phyloP scores from a whole-genome alignment of 2,329 filamentous ascomycete species.

The Cladorrhinum sp. region DNA sequence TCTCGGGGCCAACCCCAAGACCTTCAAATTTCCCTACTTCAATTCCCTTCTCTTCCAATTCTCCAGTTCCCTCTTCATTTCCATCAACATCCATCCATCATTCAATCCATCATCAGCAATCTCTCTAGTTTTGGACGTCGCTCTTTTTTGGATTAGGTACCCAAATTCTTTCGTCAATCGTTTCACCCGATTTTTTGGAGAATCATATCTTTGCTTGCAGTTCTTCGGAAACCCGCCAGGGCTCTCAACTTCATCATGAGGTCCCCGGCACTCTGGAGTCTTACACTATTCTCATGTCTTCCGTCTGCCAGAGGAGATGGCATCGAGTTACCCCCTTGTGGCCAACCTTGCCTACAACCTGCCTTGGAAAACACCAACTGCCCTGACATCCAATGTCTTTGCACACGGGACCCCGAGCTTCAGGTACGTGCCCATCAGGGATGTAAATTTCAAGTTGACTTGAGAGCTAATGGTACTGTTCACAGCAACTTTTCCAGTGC shows the following conservation, averaged over 20 bases:
- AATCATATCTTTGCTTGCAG: slow-evolving; percentile 16
- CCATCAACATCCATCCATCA: slow-evolving; percentile 4
- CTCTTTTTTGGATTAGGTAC: slow-evolving; percentile 23
- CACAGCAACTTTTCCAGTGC: slow-evolving; percentile 18
- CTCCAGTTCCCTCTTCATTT: slow-evolving; percentile 7
- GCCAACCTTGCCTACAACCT: slow-evolving; percentile 6
- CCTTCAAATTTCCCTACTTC: not conserved
- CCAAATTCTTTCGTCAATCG: slow-evolving; percentile 17
- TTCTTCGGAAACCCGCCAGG: slow-evolving; percentile 4
- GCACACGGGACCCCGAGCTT: slow-evolving; percentile 12
- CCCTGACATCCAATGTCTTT: slow-evolving; percentile 8
- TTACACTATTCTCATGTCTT: slow-evolving; percentile 16
- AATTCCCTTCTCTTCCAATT: not conserved
- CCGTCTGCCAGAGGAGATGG: slow-evolving; percentile 7
- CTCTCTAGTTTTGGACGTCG: slow-evolving; percentile 18
- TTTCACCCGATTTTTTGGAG: slow-evolving; percentile 18
- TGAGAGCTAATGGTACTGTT: not conserved
- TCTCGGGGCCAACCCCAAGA: not conserved
- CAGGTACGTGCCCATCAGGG: slow-evolving; percentile 6
- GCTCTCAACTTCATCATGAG: slow-evolving; percentile 15
- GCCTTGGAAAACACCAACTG: slow-evolving; percentile 1
- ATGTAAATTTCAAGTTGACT: not conserved
- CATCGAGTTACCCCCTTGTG: slow-evolving; percentile 11
- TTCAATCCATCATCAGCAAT: slow-evolving; percentile 18
- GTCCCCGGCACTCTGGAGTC: slow-evolving; percentile 14